Conservation (phyloP, 2,329 filamentous ascomycete genomes). For the Tricladium varicosporioides region DNA sequence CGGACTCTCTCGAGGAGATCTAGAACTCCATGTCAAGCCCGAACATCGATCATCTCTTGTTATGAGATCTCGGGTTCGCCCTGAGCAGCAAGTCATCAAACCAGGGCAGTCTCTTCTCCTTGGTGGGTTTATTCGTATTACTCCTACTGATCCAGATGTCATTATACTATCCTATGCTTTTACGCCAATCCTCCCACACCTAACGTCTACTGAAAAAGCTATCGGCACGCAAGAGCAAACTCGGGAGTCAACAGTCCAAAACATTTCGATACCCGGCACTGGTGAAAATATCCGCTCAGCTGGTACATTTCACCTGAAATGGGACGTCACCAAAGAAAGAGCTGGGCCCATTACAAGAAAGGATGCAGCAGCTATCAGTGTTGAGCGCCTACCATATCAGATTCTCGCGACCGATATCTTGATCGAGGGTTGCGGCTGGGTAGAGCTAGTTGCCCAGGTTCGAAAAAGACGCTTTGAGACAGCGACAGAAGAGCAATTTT, state of each 20-base stretch:
- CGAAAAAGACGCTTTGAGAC: conserved; percentile 50
- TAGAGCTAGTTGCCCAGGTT: conserved; percentile 83
- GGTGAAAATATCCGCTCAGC: conserved; percentile 64
- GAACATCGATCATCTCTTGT: conserved; percentile 66
- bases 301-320: conserved; percentile 70
- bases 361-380: conserved; percentile 59
- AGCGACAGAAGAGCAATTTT: neutral
- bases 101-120: conserved; percentile 78
- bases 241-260: conserved; percentile 57
- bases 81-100: conserved; percentile 71
- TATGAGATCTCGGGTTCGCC: conserved; percentile 74
- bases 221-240: conserved; percentile 66
- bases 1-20: conserved; percentile 71
- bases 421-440: conserved; percentile 90
- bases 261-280: conserved; percentile 59
- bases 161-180: conserved; percentile 84
- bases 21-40: conserved; percentile 69
- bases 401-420: conserved; percentile 81
- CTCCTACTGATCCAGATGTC: conserved; percentile 62
- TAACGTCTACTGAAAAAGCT: conserved; percentile 79
- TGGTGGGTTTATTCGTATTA: conserved; percentile 84
- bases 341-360: conserved; percentile 69
- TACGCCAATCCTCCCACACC: conserved; percentile 71
- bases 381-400: conserved; percentile 72
- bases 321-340: conserved; percentile 80